A percentile compares a stretch with the other conserved stretches of the same genome.
phyloP scores from a whole-genome alignment of 2,329 filamentous ascomycete species.

The Emergomyces pasteurianus region DNA sequence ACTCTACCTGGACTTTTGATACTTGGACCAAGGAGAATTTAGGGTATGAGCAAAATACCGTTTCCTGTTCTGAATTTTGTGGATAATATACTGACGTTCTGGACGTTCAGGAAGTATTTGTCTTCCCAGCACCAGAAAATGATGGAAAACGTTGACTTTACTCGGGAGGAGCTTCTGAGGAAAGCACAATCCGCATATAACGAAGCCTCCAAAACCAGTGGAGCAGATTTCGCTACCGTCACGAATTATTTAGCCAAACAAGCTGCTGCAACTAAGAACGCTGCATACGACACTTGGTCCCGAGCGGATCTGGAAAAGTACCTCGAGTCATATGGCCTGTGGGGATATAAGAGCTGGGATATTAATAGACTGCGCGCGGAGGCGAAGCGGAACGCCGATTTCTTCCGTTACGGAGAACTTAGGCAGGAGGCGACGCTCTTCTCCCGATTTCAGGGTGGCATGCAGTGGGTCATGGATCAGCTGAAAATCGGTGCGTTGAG shows the following conservation, averaged over 20 bases:
- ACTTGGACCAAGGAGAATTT: constrained; percentile 62
- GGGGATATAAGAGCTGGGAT: constrained; percentile 54
- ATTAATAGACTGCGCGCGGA: constrained; percentile 58
- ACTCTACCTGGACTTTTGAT: constrained; percentile 67
- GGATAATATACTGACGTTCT: constrained; percentile 41
- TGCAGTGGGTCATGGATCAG: constrained; percentile 39
- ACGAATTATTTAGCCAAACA: constrained; percentile 55
- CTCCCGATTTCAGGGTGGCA: constrained; percentile 44
- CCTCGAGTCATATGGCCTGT: constrained; percentile 65
- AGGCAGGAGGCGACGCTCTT: constrained; percentile 52
- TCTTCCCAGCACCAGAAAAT: constrained; percentile 40
- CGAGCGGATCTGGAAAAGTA: constrained; percentile 62
- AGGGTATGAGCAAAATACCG: constrained; percentile 30
- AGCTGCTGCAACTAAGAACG: constrained; percentile 55
- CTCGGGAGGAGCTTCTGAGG: constrained; percentile 60
- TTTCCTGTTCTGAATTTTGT: constrained; percentile 16
- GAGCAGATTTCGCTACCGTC: constrained; percentile 46
- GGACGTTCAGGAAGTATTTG: constrained; percentile 33
- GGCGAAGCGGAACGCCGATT: constrained; percentile 61
- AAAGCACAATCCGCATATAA: constrained; percentile 38
- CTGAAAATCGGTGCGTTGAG: constrained; percentile 37
- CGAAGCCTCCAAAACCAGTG: constrained; percentile 37
- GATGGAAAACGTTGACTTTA: constrained; percentile 50
- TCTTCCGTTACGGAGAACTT: constrained; percentile 63
- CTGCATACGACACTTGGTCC: constrained; percentile 61